These are phyloP conservation scores for Rhizophora mangle DNA, from an alignment of 345 rosid genomes.

Conservation along the genomic window DNA sequence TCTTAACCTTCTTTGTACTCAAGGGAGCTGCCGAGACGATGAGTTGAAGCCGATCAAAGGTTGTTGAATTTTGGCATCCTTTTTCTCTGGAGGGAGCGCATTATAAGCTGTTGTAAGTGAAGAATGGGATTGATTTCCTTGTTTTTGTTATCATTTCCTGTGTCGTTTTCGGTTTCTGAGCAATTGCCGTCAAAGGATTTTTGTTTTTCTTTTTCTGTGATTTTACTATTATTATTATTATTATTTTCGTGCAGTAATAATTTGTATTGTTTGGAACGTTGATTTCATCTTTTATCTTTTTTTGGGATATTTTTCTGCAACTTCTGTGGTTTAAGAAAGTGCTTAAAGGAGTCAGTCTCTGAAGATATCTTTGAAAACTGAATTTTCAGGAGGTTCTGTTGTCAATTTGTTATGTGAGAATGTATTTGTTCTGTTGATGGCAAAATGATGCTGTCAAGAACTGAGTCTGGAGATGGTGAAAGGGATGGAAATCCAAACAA, in stretches of 20 bases:
- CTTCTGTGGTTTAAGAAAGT: not conserved
- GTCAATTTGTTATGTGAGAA: constrained; percentile 15
- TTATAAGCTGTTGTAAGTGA: constrained; percentile 1
- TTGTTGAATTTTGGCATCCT: too few relatives aligned
- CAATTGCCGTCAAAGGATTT: not conserved
- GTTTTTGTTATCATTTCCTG: not conserved
- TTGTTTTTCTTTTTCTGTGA: not conserved
- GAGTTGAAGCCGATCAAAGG: not conserved
- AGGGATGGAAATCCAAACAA: constrained; percentile 34
- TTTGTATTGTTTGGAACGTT: not conserved
- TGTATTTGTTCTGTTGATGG: constrained; percentile 6
- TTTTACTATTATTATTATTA: not conserved
- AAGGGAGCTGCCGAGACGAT: not conserved
- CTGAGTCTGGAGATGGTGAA: constrained; percentile 27
- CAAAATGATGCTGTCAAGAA: constrained; percentile 42
- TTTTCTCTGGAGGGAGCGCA: not conserved
- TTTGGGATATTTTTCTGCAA: too few relatives aligned
- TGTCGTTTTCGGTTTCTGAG: not conserved
- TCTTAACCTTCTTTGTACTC: not conserved
- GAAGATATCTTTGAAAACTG: constrained; percentile 13
- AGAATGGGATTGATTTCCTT: not conserved
- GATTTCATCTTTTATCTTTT: not conserved
- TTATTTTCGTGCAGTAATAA: not conserved
- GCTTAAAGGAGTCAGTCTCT: constrained; percentile 3
- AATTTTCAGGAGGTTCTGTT: constrained; percentile 4